phyloP scores from a whole-genome alignment of 2,329 filamentous ascomycete genomes.

The Aspergillus udagawae region DNA sequence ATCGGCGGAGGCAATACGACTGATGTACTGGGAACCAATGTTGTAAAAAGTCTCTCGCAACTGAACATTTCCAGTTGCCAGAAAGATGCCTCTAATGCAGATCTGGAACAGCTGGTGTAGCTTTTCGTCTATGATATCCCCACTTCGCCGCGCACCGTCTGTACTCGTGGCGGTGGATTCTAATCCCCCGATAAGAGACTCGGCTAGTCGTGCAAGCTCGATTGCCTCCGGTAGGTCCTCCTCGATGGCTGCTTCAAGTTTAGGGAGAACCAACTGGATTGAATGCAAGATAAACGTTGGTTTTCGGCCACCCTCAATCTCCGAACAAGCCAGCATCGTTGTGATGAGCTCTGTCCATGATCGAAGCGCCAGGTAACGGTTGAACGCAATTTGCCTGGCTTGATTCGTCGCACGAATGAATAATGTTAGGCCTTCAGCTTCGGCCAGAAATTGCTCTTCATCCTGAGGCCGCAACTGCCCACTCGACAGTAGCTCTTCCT shows the following conservation, averaged over 20 bases:
- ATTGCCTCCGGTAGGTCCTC: constrained; percentile 66
- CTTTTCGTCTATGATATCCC: constrained; percentile 80
- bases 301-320: constrained; percentile 68
- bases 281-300: constrained; percentile 79
- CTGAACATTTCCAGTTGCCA: constrained; percentile 64
- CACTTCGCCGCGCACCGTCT: constrained; percentile 43
- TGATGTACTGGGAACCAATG: constrained; percentile 83
- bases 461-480: constrained; percentile 45
- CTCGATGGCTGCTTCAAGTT: constrained; percentile 71
- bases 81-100: constrained; percentile 73
- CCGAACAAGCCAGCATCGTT: constrained; percentile 76
- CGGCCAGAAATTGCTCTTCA: constrained; percentile 38
- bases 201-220: constrained; percentile 74
- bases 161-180: constrained; percentile 32
- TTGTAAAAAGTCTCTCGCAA: constrained; percentile 85
- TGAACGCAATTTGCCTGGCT: constrained; percentile 32
- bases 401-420: constrained; percentile 42
- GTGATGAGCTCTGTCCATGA: constrained; percentile 83
- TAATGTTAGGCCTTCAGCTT: constrained; percentile 34
- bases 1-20: constrained; percentile 54
- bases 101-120: constrained; percentile 88
- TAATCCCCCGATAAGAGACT: constrained; percentile 52
- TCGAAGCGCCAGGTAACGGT: constrained; percentile 64
- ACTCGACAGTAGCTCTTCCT: constrained; percentile 31
- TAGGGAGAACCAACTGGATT: constrained; percentile 81